phyloP scores from a whole-genome alignment of 1,139 yeast species.

The Taphrina pruni region DNA sequence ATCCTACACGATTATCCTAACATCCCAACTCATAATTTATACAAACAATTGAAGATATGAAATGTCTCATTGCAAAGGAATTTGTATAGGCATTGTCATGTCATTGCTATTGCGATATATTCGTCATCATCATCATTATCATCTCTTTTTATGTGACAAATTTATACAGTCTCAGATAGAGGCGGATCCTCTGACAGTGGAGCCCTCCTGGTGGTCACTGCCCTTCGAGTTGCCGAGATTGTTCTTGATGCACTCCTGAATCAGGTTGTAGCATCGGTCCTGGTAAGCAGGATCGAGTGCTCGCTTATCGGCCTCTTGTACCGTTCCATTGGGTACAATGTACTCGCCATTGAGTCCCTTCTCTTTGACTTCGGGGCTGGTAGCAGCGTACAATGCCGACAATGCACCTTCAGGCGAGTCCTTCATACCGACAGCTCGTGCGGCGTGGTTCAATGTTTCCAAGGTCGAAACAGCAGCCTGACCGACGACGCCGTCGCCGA shows the following conservation, averaged over 20 bases:
- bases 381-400: constrained; percentile 33
- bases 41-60: too few species aligned
- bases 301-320: constrained; percentile 37
- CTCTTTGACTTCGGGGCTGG: constrained; percentile 32
- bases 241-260: constrained; percentile 34
- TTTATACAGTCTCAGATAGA: background rate
- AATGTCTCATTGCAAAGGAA: background rate
- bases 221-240: constrained; percentile 22
- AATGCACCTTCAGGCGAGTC: constrained; percentile 36
- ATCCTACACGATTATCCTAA: too few species aligned
- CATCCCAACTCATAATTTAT: too few species aligned
- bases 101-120: too few species aligned
- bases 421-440: constrained; percentile 32
- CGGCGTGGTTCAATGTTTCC: constrained; percentile 21
- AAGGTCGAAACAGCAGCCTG: constrained; percentile 20
- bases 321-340: constrained; percentile 37
- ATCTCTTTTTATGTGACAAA: background rate
- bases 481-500: constrained; percentile 28
- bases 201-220: constrained; percentile 36
- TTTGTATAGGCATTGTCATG: background rate
- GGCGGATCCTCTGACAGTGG: constrained; percentile 31
- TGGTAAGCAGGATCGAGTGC: constrained; percentile 21
- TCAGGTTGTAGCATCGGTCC: constrained; percentile 31
- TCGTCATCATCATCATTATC: background rate
- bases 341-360: constrained; percentile 30